phyloP scores from a whole-genome alignment of 352 stramenopile species.

The Globisporangium recalcitrans region DNA sequence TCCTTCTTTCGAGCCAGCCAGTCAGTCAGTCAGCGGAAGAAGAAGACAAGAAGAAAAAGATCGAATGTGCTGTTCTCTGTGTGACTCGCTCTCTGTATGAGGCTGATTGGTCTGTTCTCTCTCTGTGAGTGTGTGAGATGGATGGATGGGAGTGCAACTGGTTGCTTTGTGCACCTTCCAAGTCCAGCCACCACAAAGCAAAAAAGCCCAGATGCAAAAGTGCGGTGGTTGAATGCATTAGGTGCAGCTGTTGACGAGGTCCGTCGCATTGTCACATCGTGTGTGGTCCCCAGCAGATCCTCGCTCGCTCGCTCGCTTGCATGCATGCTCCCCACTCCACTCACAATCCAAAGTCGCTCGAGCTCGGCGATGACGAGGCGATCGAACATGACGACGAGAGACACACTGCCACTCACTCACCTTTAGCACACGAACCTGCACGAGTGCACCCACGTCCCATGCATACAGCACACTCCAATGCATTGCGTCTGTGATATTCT shows the following conservation, averaged over 20 bases:
- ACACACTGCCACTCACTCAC: too few species aligned
- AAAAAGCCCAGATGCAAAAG: background rate
- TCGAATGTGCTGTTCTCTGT: background rate
- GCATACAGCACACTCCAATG: too few species aligned
- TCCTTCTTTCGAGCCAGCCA: background rate
- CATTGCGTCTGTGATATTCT: background rate
- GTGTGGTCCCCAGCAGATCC: too few species aligned
- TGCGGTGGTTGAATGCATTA: background rate
- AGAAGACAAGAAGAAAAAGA: background rate
- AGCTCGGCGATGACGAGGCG: background rate
- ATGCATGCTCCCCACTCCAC: too few species aligned
- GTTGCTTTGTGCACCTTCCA: background rate
- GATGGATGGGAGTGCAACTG: background rate
- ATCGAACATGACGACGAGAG: too few species aligned
- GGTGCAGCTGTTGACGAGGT: background rate
- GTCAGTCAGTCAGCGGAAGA: background rate
- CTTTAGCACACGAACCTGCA: too few species aligned
- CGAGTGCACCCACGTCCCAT: too few species aligned
- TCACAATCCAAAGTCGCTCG: background rate
- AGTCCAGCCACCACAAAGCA: too few species aligned
- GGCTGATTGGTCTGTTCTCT: too few species aligned
- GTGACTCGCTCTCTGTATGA: background rate
- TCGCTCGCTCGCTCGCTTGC: too few species aligned
- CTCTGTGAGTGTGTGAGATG: too few species aligned
- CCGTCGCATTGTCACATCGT: constrained; percentile 5